Percentiles rank a stretch among this genome's conserved stretches.
These are phyloP conservation scores for Gentiana macrophylla DNA, from an alignment of 257 asterid genomes.

Conservation along the genomic window DNA sequence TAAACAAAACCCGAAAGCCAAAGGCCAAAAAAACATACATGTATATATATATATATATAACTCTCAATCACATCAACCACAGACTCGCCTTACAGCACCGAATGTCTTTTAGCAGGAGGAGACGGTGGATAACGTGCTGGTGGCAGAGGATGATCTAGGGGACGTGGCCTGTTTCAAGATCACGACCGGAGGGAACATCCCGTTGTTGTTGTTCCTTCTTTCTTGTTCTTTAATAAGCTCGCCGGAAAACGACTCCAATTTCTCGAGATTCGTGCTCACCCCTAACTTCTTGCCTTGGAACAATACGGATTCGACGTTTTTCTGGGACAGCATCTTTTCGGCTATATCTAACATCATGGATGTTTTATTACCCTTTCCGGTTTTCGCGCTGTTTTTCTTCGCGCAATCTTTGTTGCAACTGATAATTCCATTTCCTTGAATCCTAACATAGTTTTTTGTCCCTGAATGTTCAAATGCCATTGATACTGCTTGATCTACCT, in stretches of 20 bases:
- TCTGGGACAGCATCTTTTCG: slow-evolving; percentile 46
- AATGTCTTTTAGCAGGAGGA: slow-evolving; percentile 25
- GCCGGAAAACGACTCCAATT: slow-evolving; percentile 37
- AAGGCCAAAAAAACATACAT: too few relatives aligned
- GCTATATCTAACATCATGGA: slow-evolving; percentile 9
- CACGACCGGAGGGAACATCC: slow-evolving; percentile 36
- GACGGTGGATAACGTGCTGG: slow-evolving; percentile 45
- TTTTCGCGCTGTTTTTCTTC: too few relatives aligned
- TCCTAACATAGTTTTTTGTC: slow-evolving; percentile 41
- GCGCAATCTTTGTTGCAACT: neutral
- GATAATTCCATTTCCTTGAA: slow-evolving; percentile 45
- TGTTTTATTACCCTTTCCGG: neutral
- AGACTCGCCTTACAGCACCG: neutral
- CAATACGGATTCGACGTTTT: slow-evolving; percentile 55
- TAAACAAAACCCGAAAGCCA: too few relatives aligned
- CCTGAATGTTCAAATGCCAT: slow-evolving; percentile 67
- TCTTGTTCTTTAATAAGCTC: slow-evolving; percentile 56
- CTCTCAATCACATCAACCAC: neutral
- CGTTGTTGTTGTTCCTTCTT: slow-evolving; percentile 26
- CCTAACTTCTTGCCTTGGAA: slow-evolving; percentile 59
- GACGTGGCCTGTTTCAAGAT: slow-evolving; percentile 28
- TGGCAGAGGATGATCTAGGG: slow-evolving; percentile 57
- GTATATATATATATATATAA: too few relatives aligned
- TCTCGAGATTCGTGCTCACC: slow-evolving; percentile 43
- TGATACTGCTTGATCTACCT: slow-evolving; percentile 89